These are phyloP conservation scores for Trichophyton simii DNA, from an alignment of 2,329 filamentous ascomycete genomes.

Conservation along the genomic window DNA sequence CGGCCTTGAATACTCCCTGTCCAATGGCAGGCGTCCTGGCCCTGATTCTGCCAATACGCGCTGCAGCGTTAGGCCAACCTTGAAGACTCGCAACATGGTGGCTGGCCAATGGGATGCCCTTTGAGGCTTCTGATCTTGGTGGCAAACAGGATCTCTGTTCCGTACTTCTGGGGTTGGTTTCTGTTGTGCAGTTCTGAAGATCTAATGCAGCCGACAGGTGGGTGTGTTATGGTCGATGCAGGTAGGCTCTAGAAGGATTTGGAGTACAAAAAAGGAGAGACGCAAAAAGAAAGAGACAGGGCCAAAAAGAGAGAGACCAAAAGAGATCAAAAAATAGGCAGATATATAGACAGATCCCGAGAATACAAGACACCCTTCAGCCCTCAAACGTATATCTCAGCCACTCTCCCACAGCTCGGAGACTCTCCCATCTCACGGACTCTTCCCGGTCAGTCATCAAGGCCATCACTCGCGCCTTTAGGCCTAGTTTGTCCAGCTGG, in stretches of 20 bases:
- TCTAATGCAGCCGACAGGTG: background rate
- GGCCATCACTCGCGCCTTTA: slow-evolving; percentile 85
- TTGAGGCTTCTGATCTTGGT: background rate
- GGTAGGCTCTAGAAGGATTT: background rate
- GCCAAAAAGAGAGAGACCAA: background rate
- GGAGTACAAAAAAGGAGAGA: background rate
- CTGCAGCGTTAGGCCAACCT: background rate
- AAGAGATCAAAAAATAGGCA: background rate
- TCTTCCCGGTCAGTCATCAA: slow-evolving; percentile 85
- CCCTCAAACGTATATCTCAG: slow-evolving; percentile 55
- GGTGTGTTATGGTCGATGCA: background rate
- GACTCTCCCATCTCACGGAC: slow-evolving; percentile 80
- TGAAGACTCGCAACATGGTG: background rate
- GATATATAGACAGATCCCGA: background rate
- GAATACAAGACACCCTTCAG: background rate
- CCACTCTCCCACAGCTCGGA: slow-evolving; percentile 72
- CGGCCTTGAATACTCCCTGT: background rate
- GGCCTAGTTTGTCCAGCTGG: slow-evolving; percentile 66
- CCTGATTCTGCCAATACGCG: background rate
- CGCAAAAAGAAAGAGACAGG: background rate
- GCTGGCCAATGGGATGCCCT: background rate
- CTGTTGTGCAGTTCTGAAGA: background rate
- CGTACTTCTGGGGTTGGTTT: background rate
- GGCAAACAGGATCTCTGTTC: background rate
- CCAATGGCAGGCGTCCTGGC: background rate